These are phyloP conservation scores for Flaveria brownii DNA, from an alignment of 129 eudicot genomes.

Conservation along the genomic window DNA sequence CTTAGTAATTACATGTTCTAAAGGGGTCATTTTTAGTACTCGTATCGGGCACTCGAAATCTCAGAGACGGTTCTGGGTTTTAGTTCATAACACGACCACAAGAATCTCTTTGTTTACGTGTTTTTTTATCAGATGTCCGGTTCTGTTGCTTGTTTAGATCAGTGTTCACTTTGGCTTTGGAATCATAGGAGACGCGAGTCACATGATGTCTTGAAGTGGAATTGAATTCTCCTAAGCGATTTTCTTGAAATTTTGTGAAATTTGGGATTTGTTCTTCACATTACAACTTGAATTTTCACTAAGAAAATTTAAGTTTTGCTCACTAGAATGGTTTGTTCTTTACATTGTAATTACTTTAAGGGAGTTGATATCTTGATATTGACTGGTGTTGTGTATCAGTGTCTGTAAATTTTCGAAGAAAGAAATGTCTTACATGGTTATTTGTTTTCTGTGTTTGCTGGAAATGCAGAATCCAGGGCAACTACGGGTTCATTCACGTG, in stretches of 20 bases:
- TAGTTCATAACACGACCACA: too few relatives aligned
- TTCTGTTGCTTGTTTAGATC: background rate
- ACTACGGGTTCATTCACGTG: constrained; percentile 74
- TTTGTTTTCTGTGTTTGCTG: constrained; percentile 14
- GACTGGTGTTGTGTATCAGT: background rate
- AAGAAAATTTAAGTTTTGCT: background rate
- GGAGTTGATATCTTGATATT: background rate
- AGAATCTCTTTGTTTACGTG: background rate
- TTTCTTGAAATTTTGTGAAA: background rate
- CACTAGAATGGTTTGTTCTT: background rate
- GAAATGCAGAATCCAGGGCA: constrained; percentile 80
- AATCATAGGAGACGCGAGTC: background rate
- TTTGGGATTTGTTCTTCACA: background rate
- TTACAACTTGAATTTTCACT: background rate
- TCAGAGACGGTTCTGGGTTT: too few relatives aligned
- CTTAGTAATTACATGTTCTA: too few relatives aligned
- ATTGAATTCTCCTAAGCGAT: background rate
- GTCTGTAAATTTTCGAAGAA: background rate
- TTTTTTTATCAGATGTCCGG: background rate
- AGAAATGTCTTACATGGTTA: background rate
- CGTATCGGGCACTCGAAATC: too few relatives aligned
- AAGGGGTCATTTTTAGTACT: too few relatives aligned
- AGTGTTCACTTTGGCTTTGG: constrained; percentile 9
- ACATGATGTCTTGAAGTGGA: constrained; percentile 1
- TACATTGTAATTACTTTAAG: background rate